Conservation (phyloP, 257 asterid species). For the Solanum chilense region DNA sequence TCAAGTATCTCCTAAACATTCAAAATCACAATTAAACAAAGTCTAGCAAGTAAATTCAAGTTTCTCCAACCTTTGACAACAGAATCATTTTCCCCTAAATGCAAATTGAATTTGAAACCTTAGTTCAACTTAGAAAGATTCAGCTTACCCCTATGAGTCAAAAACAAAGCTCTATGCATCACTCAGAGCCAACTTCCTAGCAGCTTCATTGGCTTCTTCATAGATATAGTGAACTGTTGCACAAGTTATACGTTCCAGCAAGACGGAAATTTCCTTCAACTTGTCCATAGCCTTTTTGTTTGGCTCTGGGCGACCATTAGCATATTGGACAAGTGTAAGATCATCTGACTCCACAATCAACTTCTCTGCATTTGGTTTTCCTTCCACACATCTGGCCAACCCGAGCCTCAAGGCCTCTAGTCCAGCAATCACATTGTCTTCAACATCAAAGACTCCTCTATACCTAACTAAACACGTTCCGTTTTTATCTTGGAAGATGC, state of each 20-base stretch:
- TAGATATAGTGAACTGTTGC: neutral
- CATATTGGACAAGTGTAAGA: constrained; percentile 4
- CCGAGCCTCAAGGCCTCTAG: neutral
- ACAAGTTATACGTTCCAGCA: neutral
- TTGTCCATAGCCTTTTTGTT: neutral
- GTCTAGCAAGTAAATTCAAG: neutral
- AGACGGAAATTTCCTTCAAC: neutral
- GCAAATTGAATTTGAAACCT: neutral
- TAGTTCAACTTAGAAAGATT: neutral
- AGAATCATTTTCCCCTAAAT: neutral
- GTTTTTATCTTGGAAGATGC: neutral
- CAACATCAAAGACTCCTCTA: neutral
- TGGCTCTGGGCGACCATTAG: neutral
- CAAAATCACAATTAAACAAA: neutral
- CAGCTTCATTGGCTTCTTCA: neutral
- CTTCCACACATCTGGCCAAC: neutral
- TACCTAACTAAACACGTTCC: neutral
- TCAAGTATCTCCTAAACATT: neutral
- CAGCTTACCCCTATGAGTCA: neutral
- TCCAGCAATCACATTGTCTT: neutral
- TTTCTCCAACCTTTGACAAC: neutral
- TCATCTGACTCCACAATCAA: constrained; percentile 1
- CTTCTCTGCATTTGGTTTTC: neutral
- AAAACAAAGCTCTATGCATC: neutral
- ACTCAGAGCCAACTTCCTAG: neutral